These are phyloP conservation scores for Boletus patriciae DNA, from an alignment of 768 basidiomycete species.

Conservation along the genomic window DNA sequence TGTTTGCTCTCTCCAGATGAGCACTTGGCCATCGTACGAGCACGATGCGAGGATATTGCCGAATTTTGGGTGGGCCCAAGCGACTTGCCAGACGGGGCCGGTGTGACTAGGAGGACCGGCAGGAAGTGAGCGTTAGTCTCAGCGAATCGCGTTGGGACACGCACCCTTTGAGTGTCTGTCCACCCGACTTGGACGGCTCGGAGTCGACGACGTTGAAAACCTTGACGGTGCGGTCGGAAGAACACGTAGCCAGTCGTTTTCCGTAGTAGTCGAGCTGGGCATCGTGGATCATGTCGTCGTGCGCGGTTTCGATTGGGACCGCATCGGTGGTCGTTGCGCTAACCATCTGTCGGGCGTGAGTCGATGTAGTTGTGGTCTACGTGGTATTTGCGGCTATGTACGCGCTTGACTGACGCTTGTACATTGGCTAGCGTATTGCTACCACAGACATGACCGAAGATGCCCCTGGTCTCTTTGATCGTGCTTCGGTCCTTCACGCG, in stretches of 20 bases:
- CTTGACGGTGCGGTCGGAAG: constrained; percentile 91
- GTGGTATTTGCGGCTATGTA: not conserved
- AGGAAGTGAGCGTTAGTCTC: not conserved
- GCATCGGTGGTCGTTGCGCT: constrained; percentile 59
- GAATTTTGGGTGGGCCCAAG: constrained; percentile 98
- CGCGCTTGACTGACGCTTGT: too few relatives aligned
- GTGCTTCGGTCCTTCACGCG: constrained; percentile 49
- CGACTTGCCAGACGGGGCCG: constrained; percentile 96
- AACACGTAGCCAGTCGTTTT: constrained; percentile 94
- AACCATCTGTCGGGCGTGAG: constrained; percentile 12
- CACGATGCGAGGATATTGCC: constrained; percentile 97
- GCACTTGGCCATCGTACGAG: constrained; percentile 96
- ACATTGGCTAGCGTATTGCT: too few relatives aligned
- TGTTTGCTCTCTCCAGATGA: constrained; percentile 94
- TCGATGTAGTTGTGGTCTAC: not conserved
- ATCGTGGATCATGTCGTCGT: constrained; percentile 99
- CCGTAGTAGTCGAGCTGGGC: constrained; percentile 98
- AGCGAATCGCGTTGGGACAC: constrained; percentile 7
- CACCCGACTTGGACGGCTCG: constrained; percentile 64
- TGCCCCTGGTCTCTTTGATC: constrained; percentile 35
- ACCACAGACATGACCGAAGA: not conserved
- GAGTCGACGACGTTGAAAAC: constrained; percentile 95
- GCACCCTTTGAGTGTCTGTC: constrained; percentile 81
- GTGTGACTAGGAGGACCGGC: constrained; percentile 74
- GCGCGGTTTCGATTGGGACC: constrained; percentile 88